Evolutionary conservation across 2,329 filamentous ascomycete genomes (phyloP).

Genomic region (Colletotrichum sp.): DNA sequence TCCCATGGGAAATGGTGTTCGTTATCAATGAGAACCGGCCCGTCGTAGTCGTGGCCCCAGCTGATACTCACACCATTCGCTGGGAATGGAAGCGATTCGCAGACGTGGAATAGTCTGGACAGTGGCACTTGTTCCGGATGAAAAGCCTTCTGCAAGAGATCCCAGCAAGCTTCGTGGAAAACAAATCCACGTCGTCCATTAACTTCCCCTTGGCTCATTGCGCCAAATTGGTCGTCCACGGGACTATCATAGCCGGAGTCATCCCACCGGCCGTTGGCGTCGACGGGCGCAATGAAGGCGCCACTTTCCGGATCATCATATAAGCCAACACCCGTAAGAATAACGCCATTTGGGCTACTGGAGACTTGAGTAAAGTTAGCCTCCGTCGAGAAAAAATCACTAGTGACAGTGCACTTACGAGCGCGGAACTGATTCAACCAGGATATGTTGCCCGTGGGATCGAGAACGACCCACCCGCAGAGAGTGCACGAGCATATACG

Average conservation of each 20-base stretch:
- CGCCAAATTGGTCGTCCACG: background rate
- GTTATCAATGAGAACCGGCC: background rate
- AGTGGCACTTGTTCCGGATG: background rate
- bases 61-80: background rate
- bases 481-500: background rate
- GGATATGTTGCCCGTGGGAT: background rate
- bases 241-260: background rate
- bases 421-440: background rate
- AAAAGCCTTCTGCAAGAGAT: background rate
- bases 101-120: background rate
- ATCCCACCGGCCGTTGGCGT: background rate
- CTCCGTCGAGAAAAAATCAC: background rate
- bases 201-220: background rate
- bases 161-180: background rate
- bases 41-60: background rate
- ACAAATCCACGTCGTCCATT: background rate
- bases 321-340: background rate
- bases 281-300: background rate
- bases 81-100: background rate
- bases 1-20: background rate
- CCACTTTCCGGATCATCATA: background rate
- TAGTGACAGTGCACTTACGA: background rate
- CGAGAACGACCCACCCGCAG: background rate
- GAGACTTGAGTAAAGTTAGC: background rate
- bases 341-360: accelerated